phyloP scores from a whole-genome alignment of 2,329 filamentous ascomycete genomes.

The Xylaria multiplex region DNA sequence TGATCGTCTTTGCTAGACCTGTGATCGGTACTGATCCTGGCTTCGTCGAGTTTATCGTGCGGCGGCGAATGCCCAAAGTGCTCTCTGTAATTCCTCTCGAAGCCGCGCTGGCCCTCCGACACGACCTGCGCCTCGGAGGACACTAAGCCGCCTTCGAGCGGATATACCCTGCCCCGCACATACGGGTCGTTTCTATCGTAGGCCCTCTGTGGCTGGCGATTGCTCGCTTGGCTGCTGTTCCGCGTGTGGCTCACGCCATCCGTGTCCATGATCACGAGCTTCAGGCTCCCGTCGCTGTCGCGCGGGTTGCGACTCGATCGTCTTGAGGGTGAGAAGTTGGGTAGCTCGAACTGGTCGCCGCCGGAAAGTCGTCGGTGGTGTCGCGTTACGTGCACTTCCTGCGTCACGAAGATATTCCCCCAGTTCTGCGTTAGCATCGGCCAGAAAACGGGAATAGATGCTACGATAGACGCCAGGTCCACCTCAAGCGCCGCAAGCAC shows the following conservation, averaged over 20 bases:
- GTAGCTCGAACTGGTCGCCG: conserved; percentile 33
- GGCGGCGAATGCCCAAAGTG: conserved; percentile 29
- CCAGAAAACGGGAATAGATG: conserved; percentile 50
- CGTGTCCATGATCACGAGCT: conserved; percentile 30
- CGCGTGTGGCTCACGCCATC: conserved; percentile 13
- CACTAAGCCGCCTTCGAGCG: conserved; percentile 33
- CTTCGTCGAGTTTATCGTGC: conserved; percentile 18
- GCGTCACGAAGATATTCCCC: conserved; percentile 51
- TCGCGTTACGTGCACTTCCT: conserved; percentile 49
- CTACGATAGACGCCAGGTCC: conserved; percentile 49
- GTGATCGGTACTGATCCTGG: background rate
- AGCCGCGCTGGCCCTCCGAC: conserved; percentile 45
- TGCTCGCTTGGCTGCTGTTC: conserved; percentile 2
- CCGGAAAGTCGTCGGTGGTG: conserved; percentile 45
- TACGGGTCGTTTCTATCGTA: conserved; percentile 42
- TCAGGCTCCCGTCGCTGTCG: conserved; percentile 35
- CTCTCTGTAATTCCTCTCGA: conserved; percentile 41
- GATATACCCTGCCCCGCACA: conserved; percentile 37
- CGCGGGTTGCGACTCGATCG: conserved; percentile 19
- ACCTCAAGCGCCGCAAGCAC: conserved; percentile 50
- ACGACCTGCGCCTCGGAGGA: conserved; percentile 39
- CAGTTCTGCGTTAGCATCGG: conserved; percentile 46
- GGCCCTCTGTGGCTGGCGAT: conserved; percentile 2
- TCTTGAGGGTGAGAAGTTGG: conserved; percentile 4
- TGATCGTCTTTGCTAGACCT: conserved; percentile 20